Base-by-base conservation (phyloP, 495 filamentous ascomycete species). In the Aspergillus leporis region DNA sequence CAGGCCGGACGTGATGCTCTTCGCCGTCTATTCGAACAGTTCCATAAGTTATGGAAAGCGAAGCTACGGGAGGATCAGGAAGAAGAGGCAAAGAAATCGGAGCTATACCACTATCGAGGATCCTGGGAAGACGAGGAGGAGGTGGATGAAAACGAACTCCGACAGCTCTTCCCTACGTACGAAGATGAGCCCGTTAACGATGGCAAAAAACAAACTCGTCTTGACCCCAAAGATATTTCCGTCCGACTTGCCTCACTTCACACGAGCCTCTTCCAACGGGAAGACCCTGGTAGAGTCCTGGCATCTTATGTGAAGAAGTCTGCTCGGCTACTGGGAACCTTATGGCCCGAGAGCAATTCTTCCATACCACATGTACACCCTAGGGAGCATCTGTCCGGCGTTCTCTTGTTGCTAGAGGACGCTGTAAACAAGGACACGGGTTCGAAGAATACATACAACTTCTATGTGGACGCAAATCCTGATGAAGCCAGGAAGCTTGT, bases 401-500 rank as follows among this genome's bases (percentile, higher is more conserved):
- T 89, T 0, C 65, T 92, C 0, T 67, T 94, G 22, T 74, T 85
- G 2, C 75, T 96, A 8, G 81, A 83, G 41, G 79, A 84, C 65
- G 76, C 78, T 25, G 69, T 94, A 22, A 71, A 69, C 19, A 71
- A 78, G 25, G 67, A 67, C 14, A 51, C 66, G 14, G 45, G 63
- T 50, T 46, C 61, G 54, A 21, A 68, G 66, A 64, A 77, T 46
- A 71, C 76, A 13, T 95, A 93, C 74, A 95, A 96, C 70, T 96
- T 98, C 75, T 98, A 98, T 70, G 87, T 82, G 1, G 87, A 95
- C 66, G 67, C 85, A 8, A 96, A 97, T 62, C 71, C 90, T 16
- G 66, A 67, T 2, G 90, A 98, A 75, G 85, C 87, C 4, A 83
- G 85, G 50, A 90, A 84, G 56, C 76, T 96, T 4, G 80, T 92